These are phyloP conservation scores for Emmonsia crescens DNA, from an alignment of 2,329 filamentous ascomycete genomes.

Conservation along the genomic window DNA sequence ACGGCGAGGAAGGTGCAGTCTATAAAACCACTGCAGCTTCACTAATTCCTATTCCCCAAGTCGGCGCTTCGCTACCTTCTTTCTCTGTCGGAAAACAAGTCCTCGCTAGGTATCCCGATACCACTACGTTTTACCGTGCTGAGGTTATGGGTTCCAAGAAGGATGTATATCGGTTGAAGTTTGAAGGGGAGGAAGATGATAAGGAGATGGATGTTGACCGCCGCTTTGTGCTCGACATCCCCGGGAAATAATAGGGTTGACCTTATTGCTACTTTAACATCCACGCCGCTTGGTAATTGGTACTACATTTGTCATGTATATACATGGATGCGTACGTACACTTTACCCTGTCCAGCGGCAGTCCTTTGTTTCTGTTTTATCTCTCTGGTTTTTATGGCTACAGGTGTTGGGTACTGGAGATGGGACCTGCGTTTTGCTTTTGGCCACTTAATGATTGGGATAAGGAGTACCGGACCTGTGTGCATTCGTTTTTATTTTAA, in stretches of 20 bases:
- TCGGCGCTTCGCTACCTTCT: constrained; percentile 49
- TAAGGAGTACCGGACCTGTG: not conserved
- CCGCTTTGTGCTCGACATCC: constrained; percentile 65
- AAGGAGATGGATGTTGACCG: constrained; percentile 66
- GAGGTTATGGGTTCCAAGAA: constrained; percentile 62
- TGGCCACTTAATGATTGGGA: not conserved
- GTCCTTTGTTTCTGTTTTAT: not conserved
- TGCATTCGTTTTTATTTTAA: not conserved
- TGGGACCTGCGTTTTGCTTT: not conserved
- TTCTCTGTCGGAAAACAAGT: constrained; percentile 58
- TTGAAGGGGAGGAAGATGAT: constrained; percentile 67
- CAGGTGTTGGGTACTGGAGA: not conserved
- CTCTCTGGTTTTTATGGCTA: not conserved
- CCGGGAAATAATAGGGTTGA: constrained; percentile 30
- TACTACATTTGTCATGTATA: not conserved
- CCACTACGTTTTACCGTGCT: constrained; percentile 75
- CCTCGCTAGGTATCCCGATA: constrained; percentile 69
- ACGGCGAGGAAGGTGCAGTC: constrained; percentile 47
- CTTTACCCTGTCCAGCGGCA: not conserved
- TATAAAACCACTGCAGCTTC: constrained; percentile 63
- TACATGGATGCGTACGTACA: not conserved
- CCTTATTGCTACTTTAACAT: not conserved
- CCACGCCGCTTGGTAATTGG: not conserved
- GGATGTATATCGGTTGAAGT: constrained; percentile 49
- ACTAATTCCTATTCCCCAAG: constrained; percentile 64